Evolutionary conservation across 768 basidiomycete genomes (phyloP), one percentile per base, ranked within the genome.

Genomic region (Macrolepiota albuminosa): DNA sequence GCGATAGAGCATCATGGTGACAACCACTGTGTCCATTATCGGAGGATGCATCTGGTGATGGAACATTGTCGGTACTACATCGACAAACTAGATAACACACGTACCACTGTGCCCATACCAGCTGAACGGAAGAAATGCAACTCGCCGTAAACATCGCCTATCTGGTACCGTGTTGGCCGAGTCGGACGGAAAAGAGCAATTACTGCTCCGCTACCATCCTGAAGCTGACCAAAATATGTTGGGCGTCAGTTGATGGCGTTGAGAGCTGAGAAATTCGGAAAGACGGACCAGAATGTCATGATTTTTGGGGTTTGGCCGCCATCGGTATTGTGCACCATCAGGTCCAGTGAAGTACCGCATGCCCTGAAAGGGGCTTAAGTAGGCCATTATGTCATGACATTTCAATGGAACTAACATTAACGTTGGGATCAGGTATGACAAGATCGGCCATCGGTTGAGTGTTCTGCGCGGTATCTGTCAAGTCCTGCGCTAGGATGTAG

Each of bases 131-230:
- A 77, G 72, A 92, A 91, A 69, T 92, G 90, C 64, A 94, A 80
- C 69, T 94, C 91, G 63, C 89, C 89, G 71, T 87, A 88, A 39
- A 93, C 91, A 69, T 93, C 91, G 63, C 91, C 91, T 64, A 93
- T 82, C 70, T 89, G 88, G 78, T 90, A 93, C 65, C 88, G 87
- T 58, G 87, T 88, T 61, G 84, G 84, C 67, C 86, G 83, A 61
- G 85, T 88, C 56, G 87, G 88, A 54, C 86, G 87, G 80, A 88
- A 91, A 73, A 89, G 87, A 40, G 91, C 91, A 65, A 94, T 86
- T 60, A 86, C 78, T 63, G 78, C 82, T 64, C 82, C 84, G 65
- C 80, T 81, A 49, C 81, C 76, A 72, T 93, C 91, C 75, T 87
- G 84, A 64, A 93, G 79, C 91, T 93, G 71, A 59, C 6, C 10